These are phyloP conservation scores for Pseudomassariella vexata DNA, from an alignment of 2,329 filamentous ascomycete species.

Conservation along the genomic window DNA sequence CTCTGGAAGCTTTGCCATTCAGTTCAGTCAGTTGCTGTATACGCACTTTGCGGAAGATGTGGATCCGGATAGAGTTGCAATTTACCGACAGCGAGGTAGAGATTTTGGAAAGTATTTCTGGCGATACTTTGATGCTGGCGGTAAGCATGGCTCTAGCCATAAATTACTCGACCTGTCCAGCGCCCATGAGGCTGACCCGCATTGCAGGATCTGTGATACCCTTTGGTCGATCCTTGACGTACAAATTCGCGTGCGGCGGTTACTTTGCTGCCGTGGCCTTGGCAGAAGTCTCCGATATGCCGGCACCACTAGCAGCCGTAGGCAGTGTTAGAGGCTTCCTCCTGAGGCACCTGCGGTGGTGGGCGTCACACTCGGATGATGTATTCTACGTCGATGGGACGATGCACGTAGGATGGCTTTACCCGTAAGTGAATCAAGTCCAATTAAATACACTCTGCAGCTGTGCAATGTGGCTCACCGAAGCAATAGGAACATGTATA, in stretches of 20 bases:
- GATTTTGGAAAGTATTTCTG: constrained; percentile 36
- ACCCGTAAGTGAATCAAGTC: too few relatives aligned
- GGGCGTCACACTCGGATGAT: constrained; percentile 33
- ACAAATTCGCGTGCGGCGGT: constrained; percentile 42
- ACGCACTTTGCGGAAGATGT: constrained; percentile 34
- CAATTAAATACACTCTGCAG: too few relatives aligned
- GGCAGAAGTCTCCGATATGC: constrained; percentile 32
- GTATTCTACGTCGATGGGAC: constrained; percentile 45
- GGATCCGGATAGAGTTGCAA: constrained; percentile 29
- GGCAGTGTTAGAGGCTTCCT: constrained; percentile 42
- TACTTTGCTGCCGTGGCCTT: constrained; percentile 42
- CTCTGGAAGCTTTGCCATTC: constrained; percentile 48
- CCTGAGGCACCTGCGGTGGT: constrained; percentile 44
- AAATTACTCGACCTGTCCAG: too few relatives aligned
- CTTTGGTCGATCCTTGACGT: constrained; percentile 44
- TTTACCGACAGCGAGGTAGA: constrained; percentile 31
- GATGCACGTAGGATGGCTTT: constrained; percentile 35
- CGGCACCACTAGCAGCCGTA: constrained; percentile 27
- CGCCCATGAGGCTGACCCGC: too few relatives aligned
- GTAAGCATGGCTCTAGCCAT: too few relatives aligned
- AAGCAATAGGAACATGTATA: constrained; percentile 46
- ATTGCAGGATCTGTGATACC: constrained; percentile 41
- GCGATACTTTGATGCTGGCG: constrained; percentile 40
- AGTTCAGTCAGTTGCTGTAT: constrained; percentile 44
- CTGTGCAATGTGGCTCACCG: neutral